Evolutionary conservation across 768 basidiomycete species (phyloP), one percentile per base, ranked within the genome.

Genomic region (Psilocybe cubensis): DNA sequence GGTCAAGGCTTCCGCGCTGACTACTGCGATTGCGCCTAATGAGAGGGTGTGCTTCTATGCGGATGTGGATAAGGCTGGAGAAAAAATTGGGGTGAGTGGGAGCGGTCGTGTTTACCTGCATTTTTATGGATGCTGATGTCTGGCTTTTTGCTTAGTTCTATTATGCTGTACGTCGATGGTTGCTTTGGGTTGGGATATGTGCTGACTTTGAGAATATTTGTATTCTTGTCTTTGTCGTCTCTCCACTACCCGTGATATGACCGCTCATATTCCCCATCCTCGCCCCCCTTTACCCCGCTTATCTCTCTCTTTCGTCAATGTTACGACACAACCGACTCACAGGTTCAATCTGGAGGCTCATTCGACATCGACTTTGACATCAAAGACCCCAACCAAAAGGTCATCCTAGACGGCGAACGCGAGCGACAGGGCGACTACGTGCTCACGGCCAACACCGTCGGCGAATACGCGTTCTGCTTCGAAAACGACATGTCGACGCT

Each of bases 371-470:
- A 96, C 79, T 97, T 90, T 69, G 88, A 92, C 60, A 83, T 98
- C 62, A 94, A 89, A 63, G 94, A 96, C 71, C 96, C 97, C 6
- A 87, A 86, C 57, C 91, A 93, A 67, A 92, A 88, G 70, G 77
- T 96, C 29, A 73, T 98, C 23, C 85, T 99, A 44, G 91, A 96
- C 50, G 97, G 95, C 51, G 76, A 83, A 63, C 86, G 89, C 24
- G 96, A 98, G 67, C 88, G 92, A 28, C 94, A 97, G 63, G 97
- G 97, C 29, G 97, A 99, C 84, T 98, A 90, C 67, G 93, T 99
- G 53, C 83, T 98, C 60, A 98, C 97, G 3, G 97, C 94, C 18
- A 96, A 97, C 75, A 83, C 83, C 18, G 82, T 88, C 70, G 92
- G 92, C 64, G 92, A 94, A 82, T 94, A 94, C 69, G 72, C 96